phyloP scores from a whole-genome alignment of 192 early-diverging fungal species.

The Pilobolus umbonatus region DNA sequence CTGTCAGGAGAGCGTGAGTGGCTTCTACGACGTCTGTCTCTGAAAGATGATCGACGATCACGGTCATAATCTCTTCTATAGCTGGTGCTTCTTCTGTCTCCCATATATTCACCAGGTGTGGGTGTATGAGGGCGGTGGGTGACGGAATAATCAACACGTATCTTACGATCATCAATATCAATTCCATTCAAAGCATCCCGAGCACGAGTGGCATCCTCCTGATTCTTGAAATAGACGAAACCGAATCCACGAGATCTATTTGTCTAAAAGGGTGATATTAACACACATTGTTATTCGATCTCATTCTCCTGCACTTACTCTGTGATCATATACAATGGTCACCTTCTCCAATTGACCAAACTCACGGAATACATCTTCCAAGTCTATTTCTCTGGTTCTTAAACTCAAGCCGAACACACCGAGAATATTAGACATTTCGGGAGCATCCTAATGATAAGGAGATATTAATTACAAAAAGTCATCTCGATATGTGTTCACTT shows the following conservation, averaged over 20 bases:
- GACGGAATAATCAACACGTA: constrained; percentile 58
- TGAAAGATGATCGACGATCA: constrained; percentile 29
- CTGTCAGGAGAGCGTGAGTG: constrained; percentile 33
- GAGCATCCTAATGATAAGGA: constrained; percentile 15
- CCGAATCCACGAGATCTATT: constrained; percentile 65
- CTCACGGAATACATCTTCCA: constrained; percentile 57
- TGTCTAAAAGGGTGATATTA: constrained; percentile 34
- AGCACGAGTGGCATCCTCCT: constrained; percentile 49
- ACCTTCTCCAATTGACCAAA: constrained; percentile 57
- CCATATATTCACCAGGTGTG: constrained; percentile 74
- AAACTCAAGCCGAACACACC: constrained; percentile 70
- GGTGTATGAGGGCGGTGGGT: constrained; percentile 60
- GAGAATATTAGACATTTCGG: constrained; percentile 49
- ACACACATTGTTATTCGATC: constrained; percentile 17
- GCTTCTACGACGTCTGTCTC: constrained; percentile 24
- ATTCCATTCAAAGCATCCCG: constrained; percentile 58
- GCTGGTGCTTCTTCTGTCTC: constrained; percentile 37
- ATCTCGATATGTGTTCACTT: background rate
- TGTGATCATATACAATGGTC: constrained; percentile 56
- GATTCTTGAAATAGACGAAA: constrained; percentile 53
- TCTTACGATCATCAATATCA: constrained; percentile 54
- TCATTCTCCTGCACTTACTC: constrained; percentile 30
- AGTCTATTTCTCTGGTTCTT: constrained; percentile 51
- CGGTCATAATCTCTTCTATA: constrained; percentile 34
- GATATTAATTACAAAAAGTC: background rate